Percentiles rank a stretch among this genome's conserved stretches.
phyloP scores from a whole-genome alignment of 2,329 filamentous ascomycete species.

The Dothidotthia symphoricarpi region DNA sequence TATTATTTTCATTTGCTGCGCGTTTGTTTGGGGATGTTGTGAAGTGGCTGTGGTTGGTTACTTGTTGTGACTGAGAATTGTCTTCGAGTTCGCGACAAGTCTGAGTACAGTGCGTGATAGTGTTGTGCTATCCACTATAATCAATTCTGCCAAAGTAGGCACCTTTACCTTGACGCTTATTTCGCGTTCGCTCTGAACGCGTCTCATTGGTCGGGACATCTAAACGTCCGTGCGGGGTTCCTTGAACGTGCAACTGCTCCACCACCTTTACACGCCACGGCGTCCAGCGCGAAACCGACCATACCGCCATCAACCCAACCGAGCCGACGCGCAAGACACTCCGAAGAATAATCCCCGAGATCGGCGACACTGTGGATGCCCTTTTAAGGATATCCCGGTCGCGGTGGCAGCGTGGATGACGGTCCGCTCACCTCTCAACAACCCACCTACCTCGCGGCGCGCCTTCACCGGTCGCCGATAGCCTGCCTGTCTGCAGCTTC shows the following conservation, averaged over 20 bases:
- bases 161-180: no score
- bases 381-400: conserved; percentile 1
- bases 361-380: neutral
- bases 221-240: no score
- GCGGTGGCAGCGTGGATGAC: conserved; percentile 22
- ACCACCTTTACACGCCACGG: conserved; percentile 10
- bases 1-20: no score
- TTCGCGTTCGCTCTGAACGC: no score
- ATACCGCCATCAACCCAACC: neutral
- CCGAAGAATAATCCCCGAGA: neutral
- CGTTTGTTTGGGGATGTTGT: no score
- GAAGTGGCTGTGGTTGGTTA: no score
- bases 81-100: no score
- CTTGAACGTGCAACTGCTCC: conserved; percentile 1
- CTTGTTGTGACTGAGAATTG: no score
- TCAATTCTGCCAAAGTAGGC: no score
- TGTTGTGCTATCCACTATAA: no score
- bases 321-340: neutral
- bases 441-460: conserved; percentile 16
- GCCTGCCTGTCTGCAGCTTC: neutral
- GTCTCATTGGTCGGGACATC: no score
- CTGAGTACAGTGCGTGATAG: no score
- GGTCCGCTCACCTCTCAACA: conserved; percentile 15
- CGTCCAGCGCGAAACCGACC: conserved; percentile 13
- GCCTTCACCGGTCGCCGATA: conserved; percentile 11